Base-by-base conservation (phyloP, 129 eudicot species). In the Erigeron canadensis region DNA sequence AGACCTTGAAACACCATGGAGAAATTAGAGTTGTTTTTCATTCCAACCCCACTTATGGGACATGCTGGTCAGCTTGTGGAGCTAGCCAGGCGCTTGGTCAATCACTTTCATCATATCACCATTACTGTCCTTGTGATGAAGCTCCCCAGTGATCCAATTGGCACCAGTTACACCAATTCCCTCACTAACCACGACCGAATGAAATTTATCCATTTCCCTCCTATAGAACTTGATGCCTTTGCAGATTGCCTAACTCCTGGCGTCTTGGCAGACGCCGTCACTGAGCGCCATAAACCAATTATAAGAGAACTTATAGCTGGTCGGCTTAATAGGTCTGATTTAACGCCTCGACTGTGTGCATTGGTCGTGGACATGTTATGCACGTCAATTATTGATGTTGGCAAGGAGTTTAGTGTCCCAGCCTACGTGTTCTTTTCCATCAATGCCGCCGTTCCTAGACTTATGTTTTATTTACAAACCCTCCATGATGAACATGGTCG, bases 351-450 rank as follows among this genome's bases (percentile, higher is more conserved):
- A 16, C 50, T 85, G 8, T 55, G 71, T 17, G 84, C 70, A 16
- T 18, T 85, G 47, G 84, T 88, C 8, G 68, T 84, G 21, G 95
- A 83, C 84, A 80, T 85, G 88, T 79, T 88, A 6, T 80, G 88
- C 63, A 80, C 95, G 21, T 6, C 81, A 17, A 85, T 88, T 77
- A 83, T 85, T 5, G 86, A 82, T 23, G 83, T 88, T 57, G 90
- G 80, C 1, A 78, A 78, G 3, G 81, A 85, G 45, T 70, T 88
- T 15, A 75, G 71, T 17, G 11, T 88, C 65, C 81, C 85, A 0
- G 22, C 76, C 12, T 85, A 75, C 41, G 75, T 88, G 12, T 85
- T 85, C 74, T 83, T 83, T 72, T 44, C 88, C 6, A 72, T 82
- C 0, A 78, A 84, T 5, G 88, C 86, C 0, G 85, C 79, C 17